Conservation (phyloP, 495 filamentous ascomycete genomes). For the Annulohypoxylon moriforme region DNA sequence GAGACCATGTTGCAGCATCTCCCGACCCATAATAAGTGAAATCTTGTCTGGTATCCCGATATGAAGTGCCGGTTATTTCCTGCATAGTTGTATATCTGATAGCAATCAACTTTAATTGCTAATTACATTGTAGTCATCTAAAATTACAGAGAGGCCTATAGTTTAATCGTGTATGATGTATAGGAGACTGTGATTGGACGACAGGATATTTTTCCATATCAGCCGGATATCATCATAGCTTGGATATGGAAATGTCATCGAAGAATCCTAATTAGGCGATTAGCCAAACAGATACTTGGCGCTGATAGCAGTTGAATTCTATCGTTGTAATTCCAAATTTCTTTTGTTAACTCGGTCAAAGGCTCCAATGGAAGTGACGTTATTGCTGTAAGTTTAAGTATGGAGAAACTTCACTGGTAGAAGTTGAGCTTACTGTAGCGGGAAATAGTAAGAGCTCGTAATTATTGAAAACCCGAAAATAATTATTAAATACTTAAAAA, state of each 20-base stretch:
- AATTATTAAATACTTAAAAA: too few species aligned
- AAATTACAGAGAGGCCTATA: background rate
- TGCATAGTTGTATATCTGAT: background rate
- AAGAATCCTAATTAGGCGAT: background rate
- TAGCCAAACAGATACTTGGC: background rate
- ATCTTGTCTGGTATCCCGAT: background rate
- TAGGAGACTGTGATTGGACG: slow-evolving; percentile 22
- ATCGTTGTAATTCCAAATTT: background rate
- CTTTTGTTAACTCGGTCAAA: background rate
- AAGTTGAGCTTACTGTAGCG: too few species aligned
- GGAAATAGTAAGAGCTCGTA: too few species aligned
- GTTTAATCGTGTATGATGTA: background rate
- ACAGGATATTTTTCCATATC: slow-evolving; percentile 28
- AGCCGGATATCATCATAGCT: slow-evolving; percentile 17
- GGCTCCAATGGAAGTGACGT: background rate
- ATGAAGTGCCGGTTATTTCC: slow-evolving; percentile 26
- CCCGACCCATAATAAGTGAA: slow-evolving; percentile 8
- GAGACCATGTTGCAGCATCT: background rate
- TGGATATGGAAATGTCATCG: background rate
- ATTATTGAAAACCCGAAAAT: too few species aligned
- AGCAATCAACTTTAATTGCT: slow-evolving; percentile 27
- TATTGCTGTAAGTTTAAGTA: too few species aligned
- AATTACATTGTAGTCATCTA: slow-evolving; percentile 18
- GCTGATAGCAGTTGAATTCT: background rate
- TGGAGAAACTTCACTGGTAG: too few species aligned